Conservation (phyloP, 2,329 filamentous ascomycete species). For the Pezicula rhizophila region DNA sequence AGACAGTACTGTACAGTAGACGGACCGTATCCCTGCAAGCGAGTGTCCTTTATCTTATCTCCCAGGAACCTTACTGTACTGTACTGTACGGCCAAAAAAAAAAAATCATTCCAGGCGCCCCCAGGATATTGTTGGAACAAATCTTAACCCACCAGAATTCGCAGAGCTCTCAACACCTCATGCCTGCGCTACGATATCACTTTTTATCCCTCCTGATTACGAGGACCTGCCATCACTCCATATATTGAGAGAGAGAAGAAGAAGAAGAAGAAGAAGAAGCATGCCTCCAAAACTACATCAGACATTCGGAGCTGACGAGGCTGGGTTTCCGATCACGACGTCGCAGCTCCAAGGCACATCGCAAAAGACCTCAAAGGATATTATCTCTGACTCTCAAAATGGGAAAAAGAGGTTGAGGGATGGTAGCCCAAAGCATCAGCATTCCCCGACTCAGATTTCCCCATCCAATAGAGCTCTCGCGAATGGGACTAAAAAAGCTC, state of each 20-base stretch:
- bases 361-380: background rate
- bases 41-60: too few relatives aligned
- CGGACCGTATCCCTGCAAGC: too few relatives aligned
- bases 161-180: too few relatives aligned
- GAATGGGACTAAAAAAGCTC: background rate
- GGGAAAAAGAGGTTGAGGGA: slow-evolving; percentile 15
- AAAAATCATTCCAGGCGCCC: too few relatives aligned
- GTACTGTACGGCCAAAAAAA: too few relatives aligned
- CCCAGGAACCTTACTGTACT: too few relatives aligned
- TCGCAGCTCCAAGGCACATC: too few relatives aligned
- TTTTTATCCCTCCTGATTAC: background rate
- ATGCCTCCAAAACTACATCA: slow-evolving; percentile 38
- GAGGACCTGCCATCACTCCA: background rate
- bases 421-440: slow-evolving; percentile 14
- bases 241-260: background rate
- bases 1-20: too few relatives aligned
- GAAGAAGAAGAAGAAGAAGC: too few relatives aligned
- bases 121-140: too few relatives aligned
- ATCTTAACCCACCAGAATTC: too few relatives aligned
- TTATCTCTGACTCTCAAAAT: background rate
- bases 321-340: slow-evolving; percentile 2
- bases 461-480: background rate
- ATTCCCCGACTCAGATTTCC: background rate
- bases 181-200: too few relatives aligned
- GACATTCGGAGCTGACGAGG: slow-evolving; percentile 30